Base-by-base conservation (phyloP, 1,139 yeast species). In the Saccharomycopsis hybrid region DNA sequence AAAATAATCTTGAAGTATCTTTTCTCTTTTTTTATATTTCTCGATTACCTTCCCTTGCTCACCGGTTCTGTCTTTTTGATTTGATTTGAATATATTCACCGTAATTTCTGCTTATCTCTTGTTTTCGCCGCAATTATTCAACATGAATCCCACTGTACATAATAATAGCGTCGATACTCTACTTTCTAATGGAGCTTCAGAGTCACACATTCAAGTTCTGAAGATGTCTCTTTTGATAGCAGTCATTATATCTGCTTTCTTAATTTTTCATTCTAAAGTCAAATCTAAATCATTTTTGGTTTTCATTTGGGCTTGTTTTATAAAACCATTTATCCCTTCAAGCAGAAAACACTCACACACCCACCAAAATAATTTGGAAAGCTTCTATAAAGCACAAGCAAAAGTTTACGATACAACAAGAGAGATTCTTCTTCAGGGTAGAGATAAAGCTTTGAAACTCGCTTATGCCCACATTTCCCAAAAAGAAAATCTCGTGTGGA, bases 361-460 rank as follows among this genome's bases (percentile, higher is more conserved):
- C 56, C 86, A 83, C 60, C 90, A 83, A 61, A 76, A 76, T 31
- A 80, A 82, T 24, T 71, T 85, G 54, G 95, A 85, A 62, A 67
- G 74, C 41, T 85, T 85, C 62, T 85, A 85, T 66, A 76, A 78
- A 59, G 80, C 80, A 48, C 95, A 85, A 63, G 94, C 94, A 11
- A 78, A 75, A 51, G 74, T 85, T 50, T 85, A 85, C 62, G 94
- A 85, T 61, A 66, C 76, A 47, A 85, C 94, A 1, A 74, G 95
- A 59, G 70, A 73, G 48, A 67, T 73, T 44, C 71, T 85, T 40
- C 72, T 85, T 55, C 77, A 83, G 62, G 95, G 95, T 13, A 74
- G 95, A 59, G 78, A 77, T 60, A 77, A 76, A 54, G 81, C 87
- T 56, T 70, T 85, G 52, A 71, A 73, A 50, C 65, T 84, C 54